These are phyloP conservation scores for Solanum pinnatisectum DNA, from an alignment of 257 asterid species.

Conservation along the genomic window DNA sequence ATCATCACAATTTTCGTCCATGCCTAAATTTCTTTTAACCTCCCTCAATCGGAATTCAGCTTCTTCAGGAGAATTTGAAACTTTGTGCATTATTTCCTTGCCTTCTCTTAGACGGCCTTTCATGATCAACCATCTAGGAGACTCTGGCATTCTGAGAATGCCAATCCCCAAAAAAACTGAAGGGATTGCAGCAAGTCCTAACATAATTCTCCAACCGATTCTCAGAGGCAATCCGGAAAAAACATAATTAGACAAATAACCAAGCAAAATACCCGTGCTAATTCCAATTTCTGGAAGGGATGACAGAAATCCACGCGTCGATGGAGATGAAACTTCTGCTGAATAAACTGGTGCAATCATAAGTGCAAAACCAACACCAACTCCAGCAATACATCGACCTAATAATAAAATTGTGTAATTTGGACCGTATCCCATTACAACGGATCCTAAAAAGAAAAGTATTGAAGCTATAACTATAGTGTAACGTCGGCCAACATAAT, in stretches of 20 bases:
- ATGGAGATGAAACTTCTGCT: slow-evolving; percentile 61
- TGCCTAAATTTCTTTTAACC: slow-evolving; percentile 38
- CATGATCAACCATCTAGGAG: slow-evolving; percentile 71
- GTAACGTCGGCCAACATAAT: slow-evolving; percentile 53
- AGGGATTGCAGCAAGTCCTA: slow-evolving; percentile 59
- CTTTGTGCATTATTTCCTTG: slow-evolving; percentile 32
- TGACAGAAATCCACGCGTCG: slow-evolving; percentile 53
- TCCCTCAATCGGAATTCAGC: slow-evolving; percentile 42
- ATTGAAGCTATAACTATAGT: slow-evolving; percentile 43
- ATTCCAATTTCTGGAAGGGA: slow-evolving; percentile 70
- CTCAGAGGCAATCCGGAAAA: slow-evolving; percentile 28
- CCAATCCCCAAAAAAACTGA: slow-evolving; percentile 50
- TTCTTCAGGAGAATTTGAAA: slow-evolving; percentile 32
- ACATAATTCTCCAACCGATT: slow-evolving; percentile 68
- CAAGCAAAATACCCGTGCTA: slow-evolving; percentile 48
- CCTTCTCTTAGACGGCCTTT: slow-evolving; percentile 50
- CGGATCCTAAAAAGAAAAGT: slow-evolving; percentile 55
- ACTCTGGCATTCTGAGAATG: slow-evolving; percentile 53
- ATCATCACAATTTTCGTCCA: slow-evolving; percentile 27
- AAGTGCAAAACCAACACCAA: slow-evolving; percentile 78
- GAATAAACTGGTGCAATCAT: slow-evolving; percentile 87
- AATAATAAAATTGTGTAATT: slow-evolving; percentile 29
- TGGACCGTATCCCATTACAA: slow-evolving; percentile 62
- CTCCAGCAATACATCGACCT: slow-evolving; percentile 63
- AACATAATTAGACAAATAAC: slow-evolving; percentile 43